These are phyloP conservation scores for Mortierella sp. DNA, from an alignment of 371 early-diverging fungal genomes.

Conservation along the genomic window DNA sequence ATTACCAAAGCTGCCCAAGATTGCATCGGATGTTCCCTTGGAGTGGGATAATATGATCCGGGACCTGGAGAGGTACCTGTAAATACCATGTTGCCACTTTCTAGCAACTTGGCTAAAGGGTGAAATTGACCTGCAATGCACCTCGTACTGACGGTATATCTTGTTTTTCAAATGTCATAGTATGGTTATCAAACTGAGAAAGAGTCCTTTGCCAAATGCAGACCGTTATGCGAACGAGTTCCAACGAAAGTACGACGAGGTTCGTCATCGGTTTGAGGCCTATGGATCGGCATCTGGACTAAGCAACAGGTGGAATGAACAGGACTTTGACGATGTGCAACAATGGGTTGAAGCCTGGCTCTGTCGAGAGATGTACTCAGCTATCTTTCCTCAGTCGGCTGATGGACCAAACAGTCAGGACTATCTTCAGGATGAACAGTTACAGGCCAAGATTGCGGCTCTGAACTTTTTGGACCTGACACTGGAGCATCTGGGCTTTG, in stretches of 20 bases:
- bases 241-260: constrained; percentile 48
- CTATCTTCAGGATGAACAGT: constrained; percentile 71
- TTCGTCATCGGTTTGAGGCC: constrained; percentile 43
- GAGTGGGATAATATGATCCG: constrained; percentile 43
- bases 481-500: constrained; percentile 72
- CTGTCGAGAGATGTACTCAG: constrained; percentile 38
- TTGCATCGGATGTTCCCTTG: constrained; percentile 44
- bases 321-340: constrained; percentile 47
- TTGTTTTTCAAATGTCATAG: neutral
- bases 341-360: constrained; percentile 55
- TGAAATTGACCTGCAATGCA: neutral
- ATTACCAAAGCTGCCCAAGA: constrained; percentile 40
- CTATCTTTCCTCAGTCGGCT: constrained; percentile 33
- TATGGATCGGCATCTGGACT: constrained; percentile 45
- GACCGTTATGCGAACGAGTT: constrained; percentile 49
- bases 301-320: constrained; percentile 40
- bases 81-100: neutral
- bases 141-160: neutral
- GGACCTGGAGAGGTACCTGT: constrained; percentile 43
- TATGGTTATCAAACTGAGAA: constrained; percentile 30
- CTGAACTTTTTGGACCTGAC: constrained; percentile 73
- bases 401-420: constrained; percentile 63
- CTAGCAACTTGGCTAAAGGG: neutral
- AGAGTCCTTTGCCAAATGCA: constrained; percentile 18
- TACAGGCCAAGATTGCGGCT: constrained; percentile 81